Evolutionary conservation across 805 yeast genomes (phyloP).

Genomic region (Kodamaea lidongshanica): DNA sequence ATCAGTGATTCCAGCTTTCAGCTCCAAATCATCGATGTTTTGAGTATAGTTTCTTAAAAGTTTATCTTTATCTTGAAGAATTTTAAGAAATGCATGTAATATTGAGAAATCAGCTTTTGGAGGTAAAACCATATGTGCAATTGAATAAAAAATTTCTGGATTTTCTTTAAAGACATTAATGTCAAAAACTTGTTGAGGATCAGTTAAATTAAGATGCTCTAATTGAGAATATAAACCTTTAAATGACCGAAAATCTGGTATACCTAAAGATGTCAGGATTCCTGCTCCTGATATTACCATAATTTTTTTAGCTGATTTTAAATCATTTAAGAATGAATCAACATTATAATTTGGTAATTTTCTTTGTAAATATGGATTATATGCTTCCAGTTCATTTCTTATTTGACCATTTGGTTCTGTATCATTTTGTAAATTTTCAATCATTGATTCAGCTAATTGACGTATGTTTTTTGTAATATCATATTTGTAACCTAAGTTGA

Average conservation of each 20-base stretch:
- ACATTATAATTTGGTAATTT: conserved; percentile 10
- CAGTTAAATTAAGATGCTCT: conserved; percentile 61
- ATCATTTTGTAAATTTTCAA: conserved; percentile 1
- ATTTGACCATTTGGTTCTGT: background rate
- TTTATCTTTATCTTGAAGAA: conserved; percentile 33
- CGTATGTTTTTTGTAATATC: background rate
- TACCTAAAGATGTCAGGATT: conserved; percentile 81
- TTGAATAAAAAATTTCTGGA: conserved; percentile 77
- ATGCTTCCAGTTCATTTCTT: background rate
- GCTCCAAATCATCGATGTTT: conserved; percentile 40
- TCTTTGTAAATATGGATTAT: conserved; percentile 4
- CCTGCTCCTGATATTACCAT: conserved; percentile 90
- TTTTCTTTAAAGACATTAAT: conserved; percentile 62
- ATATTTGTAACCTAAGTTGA: conserved; percentile 15
- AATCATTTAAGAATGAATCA: conserved; percentile 11
- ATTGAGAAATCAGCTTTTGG: conserved; percentile 32
- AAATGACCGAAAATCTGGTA: conserved; percentile 89
- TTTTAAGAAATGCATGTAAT: conserved; percentile 31
- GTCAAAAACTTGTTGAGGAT: conserved; percentile 89
- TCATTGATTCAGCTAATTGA: conserved; percentile 1
- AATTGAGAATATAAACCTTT: conserved; percentile 74
- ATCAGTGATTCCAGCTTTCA: conserved; percentile 49
- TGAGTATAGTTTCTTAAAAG: conserved; percentile 40
- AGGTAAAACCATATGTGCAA: conserved; percentile 80
- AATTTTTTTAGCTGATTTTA: conserved; percentile 35